Evolutionary conservation across 345 rosid genomes (phyloP).

Genomic region (Triadica sebifera): DNA sequence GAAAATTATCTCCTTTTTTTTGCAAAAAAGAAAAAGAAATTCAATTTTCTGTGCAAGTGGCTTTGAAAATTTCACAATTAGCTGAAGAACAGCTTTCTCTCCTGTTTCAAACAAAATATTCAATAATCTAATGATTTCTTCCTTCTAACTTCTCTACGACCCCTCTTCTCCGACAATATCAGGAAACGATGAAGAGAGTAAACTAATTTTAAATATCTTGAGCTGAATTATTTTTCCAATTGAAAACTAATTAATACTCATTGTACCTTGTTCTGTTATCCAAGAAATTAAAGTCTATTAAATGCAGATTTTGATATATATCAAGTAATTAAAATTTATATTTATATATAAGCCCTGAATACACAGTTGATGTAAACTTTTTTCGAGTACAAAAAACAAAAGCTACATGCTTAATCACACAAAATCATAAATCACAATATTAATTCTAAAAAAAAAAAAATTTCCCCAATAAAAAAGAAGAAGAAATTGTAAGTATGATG

Average conservation of each 20-base stretch:
- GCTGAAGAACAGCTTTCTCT: too few relatives aligned
- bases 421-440: slow-evolving; percentile 5
- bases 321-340: background rate
- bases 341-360: background rate
- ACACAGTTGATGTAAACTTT: slow-evolving; percentile 2
- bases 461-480: background rate
- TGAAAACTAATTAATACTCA: background rate
- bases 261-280: background rate
- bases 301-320: too few relatives aligned
- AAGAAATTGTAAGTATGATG: background rate
- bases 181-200: too few relatives aligned
- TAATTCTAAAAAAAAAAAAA: background rate
- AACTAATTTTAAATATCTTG: too few relatives aligned
- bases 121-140: too few relatives aligned
- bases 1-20: background rate
- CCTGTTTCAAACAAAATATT: too few relatives aligned
- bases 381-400: background rate
- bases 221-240: too few relatives aligned
- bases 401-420: slow-evolving; percentile 11
- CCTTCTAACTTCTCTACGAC: too few relatives aligned
- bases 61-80: too few relatives aligned
- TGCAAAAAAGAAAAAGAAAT: too few relatives aligned
- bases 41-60: background rate
- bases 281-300: too few relatives aligned
- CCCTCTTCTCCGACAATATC: too few relatives aligned